These are phyloP conservation scores for Globisporangium takayamanum DNA, from an alignment of 352 stramenopile species.

Conservation along the genomic window DNA sequence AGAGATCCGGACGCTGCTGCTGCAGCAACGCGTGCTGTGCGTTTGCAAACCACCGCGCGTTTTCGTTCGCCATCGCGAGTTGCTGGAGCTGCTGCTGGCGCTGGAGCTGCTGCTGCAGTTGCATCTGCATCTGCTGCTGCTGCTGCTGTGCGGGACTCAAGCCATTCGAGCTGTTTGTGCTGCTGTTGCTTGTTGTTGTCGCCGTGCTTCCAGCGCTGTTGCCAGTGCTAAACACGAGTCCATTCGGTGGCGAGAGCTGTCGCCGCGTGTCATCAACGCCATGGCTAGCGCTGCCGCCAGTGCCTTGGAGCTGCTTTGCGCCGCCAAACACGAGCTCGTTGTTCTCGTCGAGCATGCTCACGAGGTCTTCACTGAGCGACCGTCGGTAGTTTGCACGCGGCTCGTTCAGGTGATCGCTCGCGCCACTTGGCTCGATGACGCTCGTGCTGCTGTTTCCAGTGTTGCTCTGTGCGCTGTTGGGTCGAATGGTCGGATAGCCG, in stretches of 20 bases:
- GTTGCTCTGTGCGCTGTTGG: constrained; percentile 14
- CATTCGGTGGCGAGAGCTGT: constrained; percentile 12
- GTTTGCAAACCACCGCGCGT: constrained; percentile 10
- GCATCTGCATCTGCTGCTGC: constrained; percentile 15
- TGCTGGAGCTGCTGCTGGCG: constrained; percentile 18
- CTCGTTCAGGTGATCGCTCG: constrained; percentile 4
- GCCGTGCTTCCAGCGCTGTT: too few species aligned
- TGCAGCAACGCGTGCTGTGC: constrained; percentile 8
- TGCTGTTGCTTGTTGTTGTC: neutral
- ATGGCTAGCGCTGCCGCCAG: constrained; percentile 10
- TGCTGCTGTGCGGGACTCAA: constrained; percentile 2
- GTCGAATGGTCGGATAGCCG: neutral
- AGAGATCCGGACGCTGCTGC: constrained; percentile 15
- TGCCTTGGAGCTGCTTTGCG: constrained; percentile 17
- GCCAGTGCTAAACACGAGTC: constrained; percentile 2
- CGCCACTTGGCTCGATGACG: constrained; percentile 8
- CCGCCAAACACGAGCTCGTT: constrained; percentile 26
- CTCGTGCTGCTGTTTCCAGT: constrained; percentile 10
- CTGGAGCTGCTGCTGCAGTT: constrained; percentile 19
- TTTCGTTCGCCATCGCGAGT: constrained; percentile 12
- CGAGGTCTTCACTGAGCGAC: constrained; percentile 73
- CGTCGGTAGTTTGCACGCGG: constrained; percentile 37
- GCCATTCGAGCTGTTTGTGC: constrained; percentile 1
- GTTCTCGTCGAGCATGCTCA: constrained; percentile 60
- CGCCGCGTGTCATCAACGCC: neutral